Percentiles rank a stretch among this genome's conserved stretches.
These are phyloP conservation scores for Amaranthus palmeri DNA, from an alignment of 148 eudicot genomes.

Conservation along the genomic window DNA sequence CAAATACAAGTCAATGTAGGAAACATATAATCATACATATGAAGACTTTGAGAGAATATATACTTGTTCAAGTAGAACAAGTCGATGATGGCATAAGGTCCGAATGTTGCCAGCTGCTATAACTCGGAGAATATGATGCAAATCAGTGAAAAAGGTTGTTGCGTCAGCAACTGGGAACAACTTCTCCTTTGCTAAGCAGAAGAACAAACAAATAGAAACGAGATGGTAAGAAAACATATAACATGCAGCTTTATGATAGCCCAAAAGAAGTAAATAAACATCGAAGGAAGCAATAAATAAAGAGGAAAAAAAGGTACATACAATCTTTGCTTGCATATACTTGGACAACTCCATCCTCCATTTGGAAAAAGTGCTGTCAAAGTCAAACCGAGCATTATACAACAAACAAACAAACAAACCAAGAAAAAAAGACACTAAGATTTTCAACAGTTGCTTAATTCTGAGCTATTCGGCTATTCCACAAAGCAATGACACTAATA, in stretches of 20 bases:
- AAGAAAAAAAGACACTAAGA: neutral
- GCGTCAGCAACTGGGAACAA: conserved; percentile 95
- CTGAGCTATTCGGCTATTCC: neutral
- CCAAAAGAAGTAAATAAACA: neutral
- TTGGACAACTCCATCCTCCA: conserved; percentile 99
- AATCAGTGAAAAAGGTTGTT: conserved; percentile 94
- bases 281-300: conserved; percentile 1
- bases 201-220: conserved; percentile 1
- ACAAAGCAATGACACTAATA: conserved; percentile 4
- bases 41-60: conserved; percentile 8
- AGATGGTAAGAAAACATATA: conserved; percentile 13
- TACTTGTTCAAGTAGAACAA: conserved; percentile 92
- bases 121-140: conserved; percentile 96
- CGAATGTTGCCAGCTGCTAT: conserved; percentile 96
- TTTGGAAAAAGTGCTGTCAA: conserved; percentile 84
- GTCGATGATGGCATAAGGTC: conserved; percentile 88
- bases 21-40: neutral
- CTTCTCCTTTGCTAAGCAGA: conserved; percentile 63
- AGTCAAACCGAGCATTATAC: conserved; percentile 23
- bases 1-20: neutral
- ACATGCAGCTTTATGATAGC: conserved; percentile 3
- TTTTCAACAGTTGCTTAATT: neutral
- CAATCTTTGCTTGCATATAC: conserved; percentile 83
- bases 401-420: neutral
- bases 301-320: conserved; percentile 33